Percentiles rank a stretch among this genome's conserved stretches.
Evolutionary conservation across 1,284 basidiomycete species (phyloP).

Genomic region (Marasmius tenuissimus): DNA sequence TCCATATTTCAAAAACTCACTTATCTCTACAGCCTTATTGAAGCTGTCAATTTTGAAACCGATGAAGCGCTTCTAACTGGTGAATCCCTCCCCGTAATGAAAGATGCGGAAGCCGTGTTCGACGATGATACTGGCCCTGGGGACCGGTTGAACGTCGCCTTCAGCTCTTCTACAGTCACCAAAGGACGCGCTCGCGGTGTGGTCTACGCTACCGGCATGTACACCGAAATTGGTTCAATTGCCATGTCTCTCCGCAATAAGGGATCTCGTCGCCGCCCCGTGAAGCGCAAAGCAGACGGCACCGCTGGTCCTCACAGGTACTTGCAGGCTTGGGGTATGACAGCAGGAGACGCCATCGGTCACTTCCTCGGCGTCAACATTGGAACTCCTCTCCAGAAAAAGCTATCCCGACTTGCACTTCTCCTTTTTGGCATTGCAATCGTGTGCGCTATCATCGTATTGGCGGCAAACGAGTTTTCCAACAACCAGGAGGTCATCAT

Average conservation of each 20-base stretch:
- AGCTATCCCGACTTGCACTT: constrained; percentile 54
- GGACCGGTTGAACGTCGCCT: constrained; percentile 56
- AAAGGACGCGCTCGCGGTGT: constrained; percentile 65
- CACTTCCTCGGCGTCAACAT: not conserved
- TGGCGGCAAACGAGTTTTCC: not conserved
- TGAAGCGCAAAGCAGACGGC: constrained; percentile 21
- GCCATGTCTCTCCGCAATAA: constrained; percentile 35
- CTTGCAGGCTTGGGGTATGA: constrained; percentile 51
- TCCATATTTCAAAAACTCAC: not conserved
- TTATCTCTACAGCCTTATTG: not conserved
- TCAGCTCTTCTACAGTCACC: constrained; percentile 60
- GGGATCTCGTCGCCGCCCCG: not conserved
- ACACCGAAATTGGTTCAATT: constrained; percentile 62
- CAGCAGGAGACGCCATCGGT: not conserved
- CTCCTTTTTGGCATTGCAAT: constrained; percentile 34
- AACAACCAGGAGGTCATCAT: constrained; percentile 42
- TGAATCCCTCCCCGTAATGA: constrained; percentile 63
- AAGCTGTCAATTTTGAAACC: constrained; percentile 44
- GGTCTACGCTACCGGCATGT: constrained; percentile 64
- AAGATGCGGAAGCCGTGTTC: constrained; percentile 40
- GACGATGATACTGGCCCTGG: constrained; percentile 40
- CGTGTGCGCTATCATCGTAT: not conserved
- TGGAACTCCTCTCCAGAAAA: not conserved
- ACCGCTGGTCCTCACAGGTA: constrained; percentile 45
- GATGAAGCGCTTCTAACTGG: constrained; percentile 75